These are phyloP conservation scores for Blastobotrys chiropterorum DNA, from an alignment of 805 yeast species.

Conservation along the genomic window DNA sequence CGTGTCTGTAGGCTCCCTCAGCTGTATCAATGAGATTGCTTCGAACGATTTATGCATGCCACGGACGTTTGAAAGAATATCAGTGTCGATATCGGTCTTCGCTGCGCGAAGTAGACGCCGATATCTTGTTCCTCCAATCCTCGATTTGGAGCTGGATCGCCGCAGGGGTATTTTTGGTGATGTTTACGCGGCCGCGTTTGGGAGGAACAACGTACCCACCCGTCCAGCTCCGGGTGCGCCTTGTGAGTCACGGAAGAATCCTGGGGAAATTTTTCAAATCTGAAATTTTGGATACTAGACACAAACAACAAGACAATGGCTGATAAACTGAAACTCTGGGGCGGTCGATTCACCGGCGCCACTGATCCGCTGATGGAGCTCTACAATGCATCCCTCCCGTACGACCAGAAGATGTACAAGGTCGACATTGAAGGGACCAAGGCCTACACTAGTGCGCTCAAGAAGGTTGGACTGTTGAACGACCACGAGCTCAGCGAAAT, in stretches of 20 bases:
- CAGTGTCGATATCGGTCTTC: too few relatives aligned
- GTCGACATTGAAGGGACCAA: constrained; percentile 93
- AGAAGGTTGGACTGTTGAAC: constrained; percentile 69
- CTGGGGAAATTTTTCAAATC: neutral
- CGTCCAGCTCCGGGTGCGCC: too few relatives aligned
- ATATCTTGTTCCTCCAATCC: too few relatives aligned
- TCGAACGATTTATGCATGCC: too few relatives aligned
- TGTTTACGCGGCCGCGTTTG: neutral
- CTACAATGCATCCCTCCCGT: constrained; percentile 94
- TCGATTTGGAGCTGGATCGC: too few relatives aligned
- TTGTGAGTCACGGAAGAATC: neutral
- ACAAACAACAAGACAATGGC: too few relatives aligned
- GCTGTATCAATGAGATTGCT: too few relatives aligned
- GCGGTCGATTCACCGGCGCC: constrained; percentile 94
- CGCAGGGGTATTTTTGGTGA: neutral
- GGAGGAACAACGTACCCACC: too few relatives aligned
- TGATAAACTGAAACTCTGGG: constrained; percentile 78
- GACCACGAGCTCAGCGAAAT: constrained; percentile 69
- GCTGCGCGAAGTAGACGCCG: too few relatives aligned
- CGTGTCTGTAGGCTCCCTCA: too few relatives aligned
- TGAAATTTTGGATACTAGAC: neutral
- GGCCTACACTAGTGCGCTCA: constrained; percentile 83
- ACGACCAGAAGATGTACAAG: constrained; percentile 88
- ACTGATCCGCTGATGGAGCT: constrained; percentile 97
- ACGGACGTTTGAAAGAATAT: too few relatives aligned